Base-by-base conservation (phyloP, 257 asterid species). In the Solanum sitiens region DNA sequence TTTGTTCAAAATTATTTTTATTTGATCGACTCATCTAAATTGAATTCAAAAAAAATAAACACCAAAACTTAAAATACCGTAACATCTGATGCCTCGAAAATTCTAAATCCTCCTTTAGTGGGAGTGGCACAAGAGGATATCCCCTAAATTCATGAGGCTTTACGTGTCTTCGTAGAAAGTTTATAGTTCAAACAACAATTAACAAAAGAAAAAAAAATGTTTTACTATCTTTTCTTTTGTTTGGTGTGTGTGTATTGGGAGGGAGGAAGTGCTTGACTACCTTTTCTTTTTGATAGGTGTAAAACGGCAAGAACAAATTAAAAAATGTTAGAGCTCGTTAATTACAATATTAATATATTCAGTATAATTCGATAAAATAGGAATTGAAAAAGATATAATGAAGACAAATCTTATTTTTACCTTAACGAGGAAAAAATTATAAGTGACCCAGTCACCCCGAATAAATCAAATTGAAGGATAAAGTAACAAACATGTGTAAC, bases 341-440 rank as follows among this genome's bases (percentile, higher is more conserved):
- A 44, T 0, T 0, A 53, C 3, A 0, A 53, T 21, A 50, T 15
- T 50, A 53, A 53, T 16, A 53, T 53, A 53, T 53, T 2, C 20
- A 53, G 3, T 53, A 1, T 53, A 53, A 53, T 53, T 53, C 23
- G 16, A 16, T 3, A 53, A 53, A 53, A 3, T 21, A 16, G 3
- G 4, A 16, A 16, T 8, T 16, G 63, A 0, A 1, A 15, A 53
- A 2, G 10, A 0, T 53, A 53, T 53, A 53, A 0, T 53, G 0
- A 2, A 50, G 8, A 15, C 21, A 50, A 15, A 15, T 7, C 21
- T 50, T 50, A 50, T 50, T 50, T 50, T 50, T 50, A 50, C 9
- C 8, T 50, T 50, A 50, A 3, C 3, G 21, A 50, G 3, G 4
- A 53, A 53, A 53, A 53, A 16, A 53, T 3, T 2, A 53, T 4